Percentiles rank a stretch among this genome's conserved stretches.
Evolutionary conservation across 352 stramenopile species (phyloP).

Genomic region (Phytophthora capsici): DNA sequence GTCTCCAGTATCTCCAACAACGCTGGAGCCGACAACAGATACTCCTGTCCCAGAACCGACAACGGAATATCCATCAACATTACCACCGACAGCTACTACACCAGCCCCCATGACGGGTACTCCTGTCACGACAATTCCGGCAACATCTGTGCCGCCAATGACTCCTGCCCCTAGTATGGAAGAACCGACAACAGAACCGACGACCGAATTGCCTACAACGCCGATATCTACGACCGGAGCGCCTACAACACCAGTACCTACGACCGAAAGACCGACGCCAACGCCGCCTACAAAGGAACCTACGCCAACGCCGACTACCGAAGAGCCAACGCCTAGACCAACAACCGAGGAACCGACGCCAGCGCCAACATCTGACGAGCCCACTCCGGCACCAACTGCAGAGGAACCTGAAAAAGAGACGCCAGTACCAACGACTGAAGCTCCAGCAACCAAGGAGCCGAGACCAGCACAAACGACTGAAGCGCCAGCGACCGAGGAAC

Average conservation of each 20-base stretch:
- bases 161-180: conserved; percentile 2
- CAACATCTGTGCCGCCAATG: background rate
- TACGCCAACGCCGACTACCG: background rate
- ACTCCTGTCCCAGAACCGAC: background rate
- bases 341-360: background rate
- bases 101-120: background rate
- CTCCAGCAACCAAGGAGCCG: background rate
- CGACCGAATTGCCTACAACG: background rate
- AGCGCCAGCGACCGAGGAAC: background rate
- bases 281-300: background rate
- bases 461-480: no score
- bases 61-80: conserved; percentile 2
- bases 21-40: background rate
- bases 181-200: background rate
- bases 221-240: background rate
- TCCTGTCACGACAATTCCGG: background rate
- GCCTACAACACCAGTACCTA: background rate
- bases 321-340: background rate
- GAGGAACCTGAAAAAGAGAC: background rate
- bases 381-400: background rate
- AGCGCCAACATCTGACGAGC: background rate
- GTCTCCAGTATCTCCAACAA: no score
- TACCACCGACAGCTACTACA: background rate
- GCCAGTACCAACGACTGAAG: background rate
- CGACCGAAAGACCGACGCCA: background rate